A percentile compares a stretch with the other conserved stretches of the same genome.
These are phyloP conservation scores for Phyllosticta citriasiana DNA, from an alignment of 2,329 filamentous ascomycete species.

Conservation along the genomic window DNA sequence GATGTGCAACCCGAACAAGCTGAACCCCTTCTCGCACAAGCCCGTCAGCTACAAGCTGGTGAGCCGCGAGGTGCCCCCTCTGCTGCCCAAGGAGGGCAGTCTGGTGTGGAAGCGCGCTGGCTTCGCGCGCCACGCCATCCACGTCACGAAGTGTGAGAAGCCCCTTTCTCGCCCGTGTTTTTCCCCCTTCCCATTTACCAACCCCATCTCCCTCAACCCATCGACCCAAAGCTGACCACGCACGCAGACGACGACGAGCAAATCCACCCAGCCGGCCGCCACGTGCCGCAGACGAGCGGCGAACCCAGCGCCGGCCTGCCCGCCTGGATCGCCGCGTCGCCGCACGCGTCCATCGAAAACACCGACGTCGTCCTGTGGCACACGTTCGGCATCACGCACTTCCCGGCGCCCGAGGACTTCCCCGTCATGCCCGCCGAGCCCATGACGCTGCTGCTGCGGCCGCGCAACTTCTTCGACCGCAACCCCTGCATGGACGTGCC, in stretches of 20 bases:
- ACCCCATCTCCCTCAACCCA: not conserved
- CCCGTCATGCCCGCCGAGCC: constrained; percentile 78
- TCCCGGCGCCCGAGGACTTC: constrained; percentile 83
- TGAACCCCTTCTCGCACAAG: constrained; percentile 82
- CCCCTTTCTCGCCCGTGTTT: not conserved
- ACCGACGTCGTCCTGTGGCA: constrained; percentile 88
- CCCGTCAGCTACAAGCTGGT: constrained; percentile 83
- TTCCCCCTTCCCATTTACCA: not conserved
- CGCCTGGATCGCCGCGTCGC: constrained; percentile 63
- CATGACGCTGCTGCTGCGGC: constrained; percentile 69
- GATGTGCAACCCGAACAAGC: constrained; percentile 70
- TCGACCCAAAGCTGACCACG: not conserved
- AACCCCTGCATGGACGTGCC: constrained; percentile 77
- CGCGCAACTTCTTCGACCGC: constrained; percentile 70
- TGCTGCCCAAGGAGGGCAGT: constrained; percentile 71
- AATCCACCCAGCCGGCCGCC: constrained; percentile 74
- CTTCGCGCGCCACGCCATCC: constrained; percentile 77
- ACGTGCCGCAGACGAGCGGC: constrained; percentile 80
- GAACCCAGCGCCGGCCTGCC: constrained; percentile 64
- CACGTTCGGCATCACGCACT: constrained; percentile 84
- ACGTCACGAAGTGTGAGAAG: constrained; percentile 75
- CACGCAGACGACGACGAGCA: constrained; percentile 63
- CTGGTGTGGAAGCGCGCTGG: constrained; percentile 84
- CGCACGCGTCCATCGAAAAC: constrained; percentile 60
- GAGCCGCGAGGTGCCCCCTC: constrained; percentile 66